phyloP scores from a whole-genome alignment of 129 eudicot species.

The Artemisia annua region DNA sequence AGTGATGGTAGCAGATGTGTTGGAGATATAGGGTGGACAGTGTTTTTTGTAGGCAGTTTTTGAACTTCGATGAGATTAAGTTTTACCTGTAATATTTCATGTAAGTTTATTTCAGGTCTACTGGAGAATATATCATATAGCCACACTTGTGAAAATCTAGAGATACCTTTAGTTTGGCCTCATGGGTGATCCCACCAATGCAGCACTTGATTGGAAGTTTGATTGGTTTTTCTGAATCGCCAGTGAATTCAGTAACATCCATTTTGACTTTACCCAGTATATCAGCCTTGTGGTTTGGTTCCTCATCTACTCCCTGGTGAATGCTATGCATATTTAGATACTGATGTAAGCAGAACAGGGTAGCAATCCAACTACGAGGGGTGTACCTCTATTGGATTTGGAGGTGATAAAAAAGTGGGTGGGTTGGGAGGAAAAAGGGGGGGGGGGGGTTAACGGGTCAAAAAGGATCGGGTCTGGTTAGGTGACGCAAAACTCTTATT shows the following conservation, averaged over 20 bases:
- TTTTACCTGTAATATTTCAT: conserved; percentile 45
- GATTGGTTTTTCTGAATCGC: conserved; percentile 35
- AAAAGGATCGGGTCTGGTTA: background rate
- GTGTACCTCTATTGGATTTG: background rate
- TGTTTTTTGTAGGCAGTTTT: conserved; percentile 36
- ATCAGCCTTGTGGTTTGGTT: conserved; percentile 34
- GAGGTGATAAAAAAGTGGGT: background rate
- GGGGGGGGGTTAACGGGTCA: no score
- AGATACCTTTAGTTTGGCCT: conserved; percentile 43
- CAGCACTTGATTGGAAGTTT: conserved; percentile 44
- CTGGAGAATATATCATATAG: conserved; percentile 6
- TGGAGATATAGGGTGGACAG: conserved; percentile 56
- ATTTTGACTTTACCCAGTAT: conserved; percentile 38
- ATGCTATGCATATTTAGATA: conserved; percentile 26
- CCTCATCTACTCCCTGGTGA: conserved; percentile 46
- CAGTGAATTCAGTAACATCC: conserved; percentile 35
- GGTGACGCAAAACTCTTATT: background rate
- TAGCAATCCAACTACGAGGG: conserved; percentile 12
- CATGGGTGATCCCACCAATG: conserved; percentile 36
- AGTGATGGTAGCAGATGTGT: conserved; percentile 45
- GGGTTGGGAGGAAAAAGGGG: background rate
- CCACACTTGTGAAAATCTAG: conserved; percentile 12
- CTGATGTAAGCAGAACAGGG: conserved; percentile 17
- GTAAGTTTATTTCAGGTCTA: conserved; percentile 7
- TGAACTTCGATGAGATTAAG: conserved; percentile 39